Base-by-base conservation (phyloP, 2,329 filamentous ascomycete species). In the Aschersonia sp. region DNA sequence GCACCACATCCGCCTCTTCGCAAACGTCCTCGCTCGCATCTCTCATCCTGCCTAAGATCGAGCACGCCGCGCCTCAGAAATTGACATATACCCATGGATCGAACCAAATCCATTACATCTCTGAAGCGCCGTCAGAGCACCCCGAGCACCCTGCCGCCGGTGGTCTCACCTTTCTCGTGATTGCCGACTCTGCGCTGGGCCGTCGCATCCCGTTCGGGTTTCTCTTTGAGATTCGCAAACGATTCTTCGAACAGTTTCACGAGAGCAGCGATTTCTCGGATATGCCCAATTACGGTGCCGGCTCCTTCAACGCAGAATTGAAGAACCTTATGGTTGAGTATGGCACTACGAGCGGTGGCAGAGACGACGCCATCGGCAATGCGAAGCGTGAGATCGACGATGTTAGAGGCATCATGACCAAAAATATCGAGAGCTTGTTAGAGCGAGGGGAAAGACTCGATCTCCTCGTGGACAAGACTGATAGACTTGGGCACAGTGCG, bases 101-200 rank as follows among this genome's bases (percentile, higher is more conserved):
- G 51, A 82, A 94, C 65, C 88, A 92, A 73, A 92, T 97, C 65
- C 91, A 98, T 75, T 96, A 94, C 73, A 85, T 97, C 61, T 79
- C 89, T 59, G 85, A 92, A 61, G 81, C 88, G 0, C 82, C 88
- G 7, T 82, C 81, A 3, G 77, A 77, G 57, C 77, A 82, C 59
- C 70, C 70, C 49, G 60, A 56, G 58, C 71, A 66, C 57, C 72
- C 73, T 45, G 78, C 81, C 5, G 81, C 85, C 46, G 87, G 87
- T 47, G 86, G 89, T 1, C 77, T 98, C 40, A 95, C 89, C 44
- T 98, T 92, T 67, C 78, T 98, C 45, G 88, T 95, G 51, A 81
- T 98, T 52, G 85, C 89, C 45, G 84, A 89, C 55, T 77, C 82
- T 51, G 77, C 81, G 43, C 79, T 94, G 47, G 87, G 88, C 53